Evolutionary conservation across 768 basidiomycete genomes (phyloP), one percentile per base, ranked within the genome.

Genomic region (Tricholoma hemisulphureum): DNA sequence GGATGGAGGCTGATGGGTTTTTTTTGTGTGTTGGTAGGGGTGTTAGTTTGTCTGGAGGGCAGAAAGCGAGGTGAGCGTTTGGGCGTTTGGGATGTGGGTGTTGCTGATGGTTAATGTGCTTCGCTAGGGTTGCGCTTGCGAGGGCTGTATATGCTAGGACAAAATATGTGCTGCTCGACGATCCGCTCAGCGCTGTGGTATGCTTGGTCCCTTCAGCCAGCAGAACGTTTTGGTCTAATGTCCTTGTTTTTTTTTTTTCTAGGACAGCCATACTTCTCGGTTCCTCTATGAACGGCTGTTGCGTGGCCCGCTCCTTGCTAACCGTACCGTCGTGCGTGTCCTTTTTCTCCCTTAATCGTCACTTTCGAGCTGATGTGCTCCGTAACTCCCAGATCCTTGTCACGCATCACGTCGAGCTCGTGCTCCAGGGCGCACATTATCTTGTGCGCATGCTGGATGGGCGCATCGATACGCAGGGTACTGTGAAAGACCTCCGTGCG

Each of bases 131-230:
- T 14, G 91, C 91, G 0, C 79, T 94, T 9, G 92, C 91, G 10
- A 83, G 92, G 13, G 91, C 92, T 1, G 86, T 91, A 0, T 94
- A 93, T 69, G 85, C 88, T 23, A 75, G 79, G 14, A 86, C 84
- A 23, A 82, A 80, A 69, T 86, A 81, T 59, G 83, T 92, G 0
- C 74, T 93, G n/a, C 70, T 93, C 41, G 90, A 93, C 62, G 91
- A 93, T 64, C 89, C 89, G 4, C 71, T 93, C 32, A 91, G 90
- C 61, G 91, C 91, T 2, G 89, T 93, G 48, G 89, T 88, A 76
- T 43, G 87, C 74, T 3, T 45, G 7, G 53, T 49, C 35, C 24
- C 31, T 35, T n/a, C 6, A 55, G 14, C 45, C 8, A 8, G 23
- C 8, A 55, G 6, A 52, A n/a, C 54, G n/a, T n/a, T 37, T n/a